Evolutionary conservation across 345 rosid genomes (phyloP).

Genomic region (Odontarrhena argentea): DNA sequence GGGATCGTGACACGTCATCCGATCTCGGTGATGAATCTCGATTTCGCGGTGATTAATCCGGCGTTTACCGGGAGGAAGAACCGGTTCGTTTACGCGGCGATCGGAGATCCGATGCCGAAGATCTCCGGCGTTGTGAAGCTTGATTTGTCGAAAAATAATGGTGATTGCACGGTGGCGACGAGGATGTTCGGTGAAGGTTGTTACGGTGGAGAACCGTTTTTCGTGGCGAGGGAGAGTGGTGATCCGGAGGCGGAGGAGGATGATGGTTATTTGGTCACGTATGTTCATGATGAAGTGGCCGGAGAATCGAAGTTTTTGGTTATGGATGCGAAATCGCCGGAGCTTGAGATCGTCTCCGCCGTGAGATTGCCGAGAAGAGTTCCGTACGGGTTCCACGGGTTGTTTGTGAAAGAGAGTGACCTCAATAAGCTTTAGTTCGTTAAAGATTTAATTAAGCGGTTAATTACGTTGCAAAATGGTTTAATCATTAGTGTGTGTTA

Average conservation of each 20-base stretch:
- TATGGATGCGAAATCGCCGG: slow-evolving; percentile 46
- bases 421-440: slow-evolving; percentile 33
- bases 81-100: slow-evolving; percentile 40
- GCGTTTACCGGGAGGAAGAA: slow-evolving; percentile 28
- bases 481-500: slow-evolving; percentile 6
- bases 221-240: slow-evolving; percentile 35
- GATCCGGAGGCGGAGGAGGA: slow-evolving; percentile 42
- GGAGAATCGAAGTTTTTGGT: slow-evolving; percentile 45
- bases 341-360: slow-evolving; percentile 39
- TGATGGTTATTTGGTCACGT: slow-evolving; percentile 44
- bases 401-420: slow-evolving; percentile 44
- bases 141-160: slow-evolving; percentile 26
- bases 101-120: slow-evolving; percentile 48
- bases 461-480: slow-evolving; percentile 22
- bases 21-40: slow-evolving; percentile 41
- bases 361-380: slow-evolving; percentile 44
- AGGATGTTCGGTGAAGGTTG: slow-evolving; percentile 41
- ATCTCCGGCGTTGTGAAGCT: slow-evolving; percentile 43
- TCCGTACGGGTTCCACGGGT: slow-evolving; percentile 44
- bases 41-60: slow-evolving; percentile 44
- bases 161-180: slow-evolving; percentile 43
- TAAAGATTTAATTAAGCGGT: background rate
- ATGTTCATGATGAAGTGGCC: slow-evolving; percentile 36
- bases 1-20: slow-evolving; percentile 46
- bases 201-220: slow-evolving; percentile 47